phyloP scores from a whole-genome alignment of 2,329 filamentous ascomycete species.

The Sarocladiaceae sp. region DNA sequence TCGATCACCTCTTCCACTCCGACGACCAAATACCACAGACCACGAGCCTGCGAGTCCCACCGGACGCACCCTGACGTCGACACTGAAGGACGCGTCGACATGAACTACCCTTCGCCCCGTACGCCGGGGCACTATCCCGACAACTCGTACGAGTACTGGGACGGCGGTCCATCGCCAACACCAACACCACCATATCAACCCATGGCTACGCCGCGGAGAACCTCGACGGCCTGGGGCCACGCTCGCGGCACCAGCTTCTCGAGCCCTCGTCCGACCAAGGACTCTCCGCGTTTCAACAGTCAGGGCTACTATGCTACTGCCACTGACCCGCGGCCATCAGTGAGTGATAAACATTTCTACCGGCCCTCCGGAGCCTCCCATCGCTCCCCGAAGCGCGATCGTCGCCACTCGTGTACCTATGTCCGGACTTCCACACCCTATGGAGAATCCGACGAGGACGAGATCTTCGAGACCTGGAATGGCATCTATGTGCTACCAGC shows the following conservation, averaged over 20 bases:
- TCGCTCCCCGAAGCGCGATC: conserved; percentile 38
- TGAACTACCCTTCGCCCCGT: conserved; percentile 9
- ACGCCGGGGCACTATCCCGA: conserved; percentile 9
- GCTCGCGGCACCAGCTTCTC: conserved; percentile 32
- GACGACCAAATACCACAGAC: conserved; percentile 24
- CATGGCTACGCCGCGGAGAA: conserved; percentile 35
- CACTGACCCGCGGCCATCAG: conserved; percentile 18
- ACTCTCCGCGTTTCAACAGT: conserved; percentile 57
- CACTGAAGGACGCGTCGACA: conserved; percentile 25
- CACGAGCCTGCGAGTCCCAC: conserved; percentile 7
- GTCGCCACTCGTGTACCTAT: conserved; percentile 52
- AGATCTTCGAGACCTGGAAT: conserved; percentile 48
- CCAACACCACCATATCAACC: conserved; percentile 9
- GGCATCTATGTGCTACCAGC: conserved; percentile 47
- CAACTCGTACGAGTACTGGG: conserved; percentile 10
- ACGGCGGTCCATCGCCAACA: conserved; percentile 8
- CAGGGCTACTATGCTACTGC: conserved; percentile 53
- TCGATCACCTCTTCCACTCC: conserved; percentile 42
- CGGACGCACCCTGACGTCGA: conserved; percentile 12
- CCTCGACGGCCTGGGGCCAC: conserved; percentile 43
- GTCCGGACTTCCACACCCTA: conserved; percentile 51
- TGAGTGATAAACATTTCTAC: conserved; percentile 52
- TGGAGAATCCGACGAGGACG: conserved; percentile 61
- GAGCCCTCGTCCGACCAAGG: conserved; percentile 41
- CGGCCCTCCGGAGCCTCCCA: conserved; percentile 28